phyloP scores from a whole-genome alignment of 345 rosid genomes.

The Carallia brachiata region DNA sequence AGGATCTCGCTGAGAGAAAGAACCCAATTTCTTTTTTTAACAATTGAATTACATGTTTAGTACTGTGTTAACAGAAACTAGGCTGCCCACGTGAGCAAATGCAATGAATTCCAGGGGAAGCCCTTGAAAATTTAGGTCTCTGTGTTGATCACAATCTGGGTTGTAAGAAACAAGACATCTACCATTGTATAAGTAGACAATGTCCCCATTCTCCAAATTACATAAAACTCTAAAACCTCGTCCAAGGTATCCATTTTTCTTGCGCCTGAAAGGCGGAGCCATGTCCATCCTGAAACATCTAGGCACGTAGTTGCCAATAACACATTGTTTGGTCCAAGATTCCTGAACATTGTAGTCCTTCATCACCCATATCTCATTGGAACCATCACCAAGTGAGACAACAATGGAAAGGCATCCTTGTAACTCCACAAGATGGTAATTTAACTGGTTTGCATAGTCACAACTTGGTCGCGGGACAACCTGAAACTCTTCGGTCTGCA shows the following conservation, averaged over 20 bases:
- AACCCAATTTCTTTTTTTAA: too few relatives aligned
- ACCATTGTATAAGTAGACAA: neutral
- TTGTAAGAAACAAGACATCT: constrained; percentile 17
- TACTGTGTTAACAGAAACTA: constrained; percentile 8
- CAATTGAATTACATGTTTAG: neutral
- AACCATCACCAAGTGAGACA: neutral
- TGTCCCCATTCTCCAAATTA: constrained; percentile 10
- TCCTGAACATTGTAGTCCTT: constrained; percentile 12
- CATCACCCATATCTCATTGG: constrained; percentile 25
- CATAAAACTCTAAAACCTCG: constrained; percentile 9
- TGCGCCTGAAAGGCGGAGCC: constrained; percentile 13
- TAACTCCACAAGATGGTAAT: constrained; percentile 12
- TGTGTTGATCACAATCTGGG: constrained; percentile 9
- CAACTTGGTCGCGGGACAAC: constrained; percentile 7
- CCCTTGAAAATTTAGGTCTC: constrained; percentile 1
- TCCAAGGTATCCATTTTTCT: constrained; percentile 11
- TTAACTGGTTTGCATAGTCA: neutral
- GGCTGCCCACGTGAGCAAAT: constrained; percentile 14
- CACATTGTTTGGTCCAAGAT: constrained; percentile 21
- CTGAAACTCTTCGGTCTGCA: constrained; percentile 13
- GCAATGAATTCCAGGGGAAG: constrained; percentile 22
- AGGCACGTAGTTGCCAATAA: constrained; percentile 13
- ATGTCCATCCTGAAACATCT: neutral
- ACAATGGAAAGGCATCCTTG: constrained; percentile 11
- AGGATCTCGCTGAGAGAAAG: too few relatives aligned